phyloP scores from a whole-genome alignment of 805 yeast genomes.

The Pichia gijzeniarum region DNA sequence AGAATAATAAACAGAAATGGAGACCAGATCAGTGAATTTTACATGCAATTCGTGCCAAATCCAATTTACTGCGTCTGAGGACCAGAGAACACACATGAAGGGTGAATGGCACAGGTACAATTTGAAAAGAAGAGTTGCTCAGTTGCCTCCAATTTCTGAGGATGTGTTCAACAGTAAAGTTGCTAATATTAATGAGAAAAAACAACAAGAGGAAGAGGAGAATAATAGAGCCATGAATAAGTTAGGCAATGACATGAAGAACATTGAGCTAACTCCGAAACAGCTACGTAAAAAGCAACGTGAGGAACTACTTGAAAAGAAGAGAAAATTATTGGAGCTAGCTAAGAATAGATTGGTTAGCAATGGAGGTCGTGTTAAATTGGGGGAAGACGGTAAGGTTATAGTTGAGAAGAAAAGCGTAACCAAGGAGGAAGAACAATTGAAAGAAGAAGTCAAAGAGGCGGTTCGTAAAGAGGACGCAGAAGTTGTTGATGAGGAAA shows the following conservation, averaged over 20 bases:
- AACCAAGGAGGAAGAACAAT: slow-evolving; percentile 16
- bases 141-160: slow-evolving; percentile 55
- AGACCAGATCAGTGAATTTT: slow-evolving; percentile 13
- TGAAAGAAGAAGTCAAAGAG: slow-evolving; percentile 17
- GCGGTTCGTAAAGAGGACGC: slow-evolving; percentile 16
- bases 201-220: slow-evolving; percentile 21
- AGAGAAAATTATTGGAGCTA: slow-evolving; percentile 39
- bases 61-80: slow-evolving; percentile 70
- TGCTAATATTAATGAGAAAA: slow-evolving; percentile 17
- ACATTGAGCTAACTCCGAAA: slow-evolving; percentile 24
- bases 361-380: slow-evolving; percentile 22
- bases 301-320: slow-evolving; percentile 44
- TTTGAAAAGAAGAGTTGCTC: slow-evolving; percentile 86
- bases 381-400: slow-evolving; percentile 25
- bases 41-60: slow-evolving; percentile 91
- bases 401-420: slow-evolving; percentile 12
- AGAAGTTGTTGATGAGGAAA: slow-evolving; percentile 31
- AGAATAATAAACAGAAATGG: slow-evolving; percentile 4
- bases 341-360: slow-evolving; percentile 38
- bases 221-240: neutral
- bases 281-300: slow-evolving; percentile 45
- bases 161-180: slow-evolving; percentile 27
- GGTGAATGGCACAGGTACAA: slow-evolving; percentile 98
- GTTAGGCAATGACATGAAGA: slow-evolving; percentile 15
- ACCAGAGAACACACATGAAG: slow-evolving; percentile 91